Conservation (phyloP, 2,329 filamentous ascomycete species). For the Parafenestella ontariensis region DNA sequence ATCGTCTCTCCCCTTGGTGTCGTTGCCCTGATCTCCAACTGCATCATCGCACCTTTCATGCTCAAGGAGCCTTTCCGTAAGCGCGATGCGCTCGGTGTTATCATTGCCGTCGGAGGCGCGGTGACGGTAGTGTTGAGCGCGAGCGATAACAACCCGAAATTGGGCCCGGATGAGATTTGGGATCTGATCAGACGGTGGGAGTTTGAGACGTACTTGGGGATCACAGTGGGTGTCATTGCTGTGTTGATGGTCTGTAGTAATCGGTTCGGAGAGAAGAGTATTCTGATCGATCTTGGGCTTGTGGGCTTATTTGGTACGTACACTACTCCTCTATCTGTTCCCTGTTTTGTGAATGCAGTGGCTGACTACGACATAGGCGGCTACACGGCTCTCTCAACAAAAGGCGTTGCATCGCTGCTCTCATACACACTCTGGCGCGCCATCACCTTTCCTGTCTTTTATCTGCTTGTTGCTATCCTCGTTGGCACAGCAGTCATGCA, state of each 20-base stretch:
- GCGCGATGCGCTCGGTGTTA: constrained; percentile 85
- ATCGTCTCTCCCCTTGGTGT: constrained; percentile 96
- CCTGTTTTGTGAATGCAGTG: background rate
- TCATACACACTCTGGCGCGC: constrained; percentile 89
- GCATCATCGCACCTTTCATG: constrained; percentile 92
- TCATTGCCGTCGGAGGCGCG: constrained; percentile 85
- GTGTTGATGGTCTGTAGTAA: constrained; percentile 82
- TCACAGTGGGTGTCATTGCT: constrained; percentile 77
- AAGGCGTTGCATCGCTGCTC: constrained; percentile 93
- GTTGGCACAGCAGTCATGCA: constrained; percentile 91
- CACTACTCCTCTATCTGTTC: background rate
- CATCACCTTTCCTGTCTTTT: constrained; percentile 91
- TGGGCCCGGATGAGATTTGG: constrained; percentile 91
- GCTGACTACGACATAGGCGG: constrained; percentile 64
- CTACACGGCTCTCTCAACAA: constrained; percentile 96
- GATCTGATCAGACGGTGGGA: constrained; percentile 83
- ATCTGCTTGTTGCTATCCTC: constrained; percentile 80
- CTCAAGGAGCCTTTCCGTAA: constrained; percentile 88
- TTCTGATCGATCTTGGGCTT: constrained; percentile 89
- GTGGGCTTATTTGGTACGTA: constrained; percentile 85
- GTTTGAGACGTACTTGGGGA: constrained; percentile 87
- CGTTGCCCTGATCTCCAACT: constrained; percentile 96
- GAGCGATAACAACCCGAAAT: constrained; percentile 84
- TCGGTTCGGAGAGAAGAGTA: constrained; percentile 82
- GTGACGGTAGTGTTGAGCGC: constrained; percentile 94